Base-by-base conservation (phyloP, 306 rosid genomes). In the Trifolium fragiferum region DNA sequence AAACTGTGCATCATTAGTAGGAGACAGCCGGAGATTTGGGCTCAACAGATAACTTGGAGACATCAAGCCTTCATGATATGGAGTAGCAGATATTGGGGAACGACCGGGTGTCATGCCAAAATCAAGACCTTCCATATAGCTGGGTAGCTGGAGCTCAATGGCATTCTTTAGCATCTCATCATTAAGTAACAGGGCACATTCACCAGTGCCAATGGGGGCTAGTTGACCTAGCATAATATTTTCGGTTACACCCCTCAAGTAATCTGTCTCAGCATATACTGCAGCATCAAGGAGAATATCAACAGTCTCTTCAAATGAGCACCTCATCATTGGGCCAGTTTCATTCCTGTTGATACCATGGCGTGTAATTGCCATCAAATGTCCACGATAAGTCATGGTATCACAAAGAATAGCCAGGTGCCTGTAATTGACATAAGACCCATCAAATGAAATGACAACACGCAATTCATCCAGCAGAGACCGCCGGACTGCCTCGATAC, bases 291-390 rank as follows among this genome's bases (percentile, higher is more conserved):
- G 93, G 25, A 95, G 92, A 90, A 95, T 92, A 82, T 95, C 99
- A 78, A 95, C 99, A 2, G 99, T 90, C 82, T 92, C 98, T 82
- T 95, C 99, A 77, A 95, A 95, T 10, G 99, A 95, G 82, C 99
- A 95, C 68, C 99, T 86, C 99, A 95, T 95, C 99, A 95, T 92
- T 18, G 99, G 99, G 16, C 99, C 99, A 8, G 98, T 95, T 71
- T 95, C 99, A 77, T 95, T 95, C 49, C 98, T 43, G 67, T 95
- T 95, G 68, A 95, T 95, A 23, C 99, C 99, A 73, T 95, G 99
- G 40, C 99, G 99, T 3, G 99, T 95, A 62, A 95, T 95, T 70
- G 99, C 96, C 99, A 95, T 95, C 86, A 95, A 85, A 88, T 95
- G 97, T 69, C 99, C 98, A 50, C 99, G 87, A 80, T 95, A 92